Conservation (phyloP, 2,329 filamentous ascomycete genomes). For the Diaporthe sp. region DNA sequence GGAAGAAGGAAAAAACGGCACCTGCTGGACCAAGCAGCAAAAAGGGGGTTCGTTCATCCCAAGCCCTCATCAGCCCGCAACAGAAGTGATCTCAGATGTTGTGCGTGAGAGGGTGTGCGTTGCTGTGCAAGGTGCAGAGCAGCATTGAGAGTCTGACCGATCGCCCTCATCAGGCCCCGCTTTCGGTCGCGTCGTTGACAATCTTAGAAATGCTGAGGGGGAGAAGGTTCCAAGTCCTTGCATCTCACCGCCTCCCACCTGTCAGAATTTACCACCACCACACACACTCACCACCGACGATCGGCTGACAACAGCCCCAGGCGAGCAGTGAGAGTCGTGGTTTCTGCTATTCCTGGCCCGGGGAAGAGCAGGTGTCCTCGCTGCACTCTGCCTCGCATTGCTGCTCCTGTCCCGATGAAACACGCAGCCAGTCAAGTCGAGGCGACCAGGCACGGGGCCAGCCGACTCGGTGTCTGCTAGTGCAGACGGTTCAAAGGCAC, state of each 20-base stretch:
- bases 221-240: conserved; percentile 24
- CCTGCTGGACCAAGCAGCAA: background rate
- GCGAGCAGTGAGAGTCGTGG: background rate
- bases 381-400: background rate
- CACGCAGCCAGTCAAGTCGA: conserved; percentile 31
- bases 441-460: conserved; percentile 18
- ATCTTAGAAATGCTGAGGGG: conserved; percentile 22
- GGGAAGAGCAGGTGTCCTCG: background rate
- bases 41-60: background rate
- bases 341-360: background rate
- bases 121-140: background rate
- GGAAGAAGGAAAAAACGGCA: background rate
- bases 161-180: conserved; percentile 17
- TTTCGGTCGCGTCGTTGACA: conserved; percentile 1
- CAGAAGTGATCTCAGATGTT: background rate
- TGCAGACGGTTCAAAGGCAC: conserved; percentile 5
- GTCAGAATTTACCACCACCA: background rate
- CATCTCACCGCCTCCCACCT: conserved; percentile 16
- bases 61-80: background rate
- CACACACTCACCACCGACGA: conserved; percentile 12
- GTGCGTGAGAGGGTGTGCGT: background rate
- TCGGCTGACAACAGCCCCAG: conserved; percentile 7
- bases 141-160: background rate
- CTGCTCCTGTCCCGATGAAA: conserved; percentile 22
- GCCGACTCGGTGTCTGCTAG: conserved; percentile 26